Conservation (phyloP, 2,329 filamentous ascomycete genomes). For the Xylariales sp. region DNA sequence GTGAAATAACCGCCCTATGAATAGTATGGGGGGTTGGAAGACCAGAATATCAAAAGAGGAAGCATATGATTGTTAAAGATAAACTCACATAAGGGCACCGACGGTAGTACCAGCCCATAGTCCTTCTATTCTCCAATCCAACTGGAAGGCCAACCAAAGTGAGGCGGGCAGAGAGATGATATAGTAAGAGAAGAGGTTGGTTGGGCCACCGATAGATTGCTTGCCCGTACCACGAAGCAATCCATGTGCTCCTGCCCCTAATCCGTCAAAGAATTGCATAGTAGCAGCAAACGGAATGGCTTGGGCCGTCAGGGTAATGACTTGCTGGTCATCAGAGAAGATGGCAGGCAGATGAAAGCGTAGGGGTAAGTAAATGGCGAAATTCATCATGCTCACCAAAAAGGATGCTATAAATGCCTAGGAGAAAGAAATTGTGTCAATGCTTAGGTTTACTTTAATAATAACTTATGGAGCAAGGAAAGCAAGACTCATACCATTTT, state of each 20-base stretch:
- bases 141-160: constrained; percentile 71
- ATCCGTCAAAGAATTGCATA: constrained; percentile 85
- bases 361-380: constrained; percentile 63
- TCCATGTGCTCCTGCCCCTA: constrained; percentile 77
- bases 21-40: not conserved
- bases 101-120: constrained; percentile 78
- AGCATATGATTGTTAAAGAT: too few species aligned
- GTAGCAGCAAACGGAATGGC: constrained; percentile 78
- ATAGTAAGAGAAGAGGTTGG: constrained; percentile 86
- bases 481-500: too few species aligned
- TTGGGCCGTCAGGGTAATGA: constrained; percentile 61
- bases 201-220: constrained; percentile 85
- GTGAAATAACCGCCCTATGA: not conserved
- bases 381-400: constrained; percentile 74
- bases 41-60: too few species aligned
- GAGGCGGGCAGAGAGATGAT: constrained; percentile 79
- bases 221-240: constrained; percentile 81
- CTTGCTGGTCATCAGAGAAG: constrained; percentile 70
- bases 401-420: constrained; percentile 61
- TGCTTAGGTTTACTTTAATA: too few species aligned
- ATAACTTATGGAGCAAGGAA: too few species aligned
- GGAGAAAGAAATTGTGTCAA: too few species aligned
- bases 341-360: constrained; percentile 71
- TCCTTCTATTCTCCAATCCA: constrained; percentile 72
- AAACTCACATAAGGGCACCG: constrained; percentile 61